Evolutionary conservation across 768 basidiomycete genomes (phyloP), one percentile per base, ranked within the genome.

Genomic region (Lanmaoa pseudosensibilis): DNA sequence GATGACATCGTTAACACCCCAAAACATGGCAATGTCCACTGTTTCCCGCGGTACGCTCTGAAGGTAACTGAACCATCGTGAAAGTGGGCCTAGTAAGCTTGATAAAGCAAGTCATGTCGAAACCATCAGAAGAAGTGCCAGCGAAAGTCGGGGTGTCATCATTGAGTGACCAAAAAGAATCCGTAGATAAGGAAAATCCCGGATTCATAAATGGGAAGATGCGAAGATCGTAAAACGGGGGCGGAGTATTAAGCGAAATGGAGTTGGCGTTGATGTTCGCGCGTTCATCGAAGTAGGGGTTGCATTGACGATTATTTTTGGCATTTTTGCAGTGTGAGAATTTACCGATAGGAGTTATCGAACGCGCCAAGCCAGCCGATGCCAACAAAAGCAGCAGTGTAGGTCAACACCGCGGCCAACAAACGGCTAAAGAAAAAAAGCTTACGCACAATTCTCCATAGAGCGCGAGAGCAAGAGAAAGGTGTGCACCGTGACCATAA

Each of bases 31-130:
- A 33, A 88, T 75, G 54, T 84, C 81, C 21, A 86, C 80, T 6
- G 67, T 65, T 40, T 69, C 67, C 41, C 65, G 56, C n/a, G 87
- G 84, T 7, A 91, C 74, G 12, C 84, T 83, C 60, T 86, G 81
- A 6, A 91, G 65, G 70, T 90, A 91, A 44, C 79, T 82, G 60
- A 70, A 76, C 86, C 87, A 91, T 41, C 74, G 74, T 10, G 88
- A 90, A 25, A 53, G 50, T 45, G 66, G 43, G 36, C 80, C 82
- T 52, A 68, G 73, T 46, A 84, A 65, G 54, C 87, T 89, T 58
- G 60, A 55, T 52, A 56, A 63, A 48, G 33, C 46, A 27, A 63
- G 50, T 59, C 34, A 38, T 23, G 34, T 57, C 40, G 48, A 57
- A 52, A 50, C 27, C 34, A 57, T 39, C 56, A 51, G 32, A 47